Evolutionary conservation across 129 eudicot species (phyloP).

Genomic region (Silybum marianum): DNA sequence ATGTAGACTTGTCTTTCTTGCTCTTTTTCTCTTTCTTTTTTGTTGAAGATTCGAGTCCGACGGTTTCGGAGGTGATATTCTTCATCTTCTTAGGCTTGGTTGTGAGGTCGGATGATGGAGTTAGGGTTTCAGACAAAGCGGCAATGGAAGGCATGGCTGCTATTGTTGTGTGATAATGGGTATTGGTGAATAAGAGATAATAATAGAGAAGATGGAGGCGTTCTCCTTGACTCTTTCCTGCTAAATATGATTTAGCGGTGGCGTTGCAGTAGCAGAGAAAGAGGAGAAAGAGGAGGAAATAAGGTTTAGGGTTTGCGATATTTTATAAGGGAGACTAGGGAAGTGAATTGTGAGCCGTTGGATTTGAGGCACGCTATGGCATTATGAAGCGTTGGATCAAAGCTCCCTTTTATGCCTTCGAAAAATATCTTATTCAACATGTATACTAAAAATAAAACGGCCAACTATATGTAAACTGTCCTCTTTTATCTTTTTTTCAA

Average conservation of each 20-base stretch:
- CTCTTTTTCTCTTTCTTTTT: conserved; percentile 58
- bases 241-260: conserved; percentile 34
- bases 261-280: conserved; percentile 38
- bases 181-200: not conserved
- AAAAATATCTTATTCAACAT: too few species aligned
- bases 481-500: too few species aligned
- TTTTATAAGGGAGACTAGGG: conserved; percentile 24
- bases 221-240: conserved; percentile 27
- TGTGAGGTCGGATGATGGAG: conserved; percentile 28
- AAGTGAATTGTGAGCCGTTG: conserved; percentile 40
- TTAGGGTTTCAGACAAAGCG: conserved; percentile 35
- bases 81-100: conserved; percentile 40
- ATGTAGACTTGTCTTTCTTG: conserved; percentile 46
- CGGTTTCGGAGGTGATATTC: conserved; percentile 32
- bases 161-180: not conserved
- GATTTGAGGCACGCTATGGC: conserved; percentile 28
- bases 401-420: too few species aligned
- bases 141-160: conserved; percentile 56
- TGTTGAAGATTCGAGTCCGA: conserved; percentile 33
- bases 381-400: conserved; percentile 25
- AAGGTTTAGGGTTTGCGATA: conserved; percentile 50
- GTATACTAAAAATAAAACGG: too few species aligned
- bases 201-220: not conserved
- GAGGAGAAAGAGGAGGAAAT: conserved; percentile 36
- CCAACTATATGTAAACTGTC: too few species aligned